Evolutionary conservation across 139 green algal species (phyloP).

Genomic region (Limnomonas spitsbergensis): DNA sequence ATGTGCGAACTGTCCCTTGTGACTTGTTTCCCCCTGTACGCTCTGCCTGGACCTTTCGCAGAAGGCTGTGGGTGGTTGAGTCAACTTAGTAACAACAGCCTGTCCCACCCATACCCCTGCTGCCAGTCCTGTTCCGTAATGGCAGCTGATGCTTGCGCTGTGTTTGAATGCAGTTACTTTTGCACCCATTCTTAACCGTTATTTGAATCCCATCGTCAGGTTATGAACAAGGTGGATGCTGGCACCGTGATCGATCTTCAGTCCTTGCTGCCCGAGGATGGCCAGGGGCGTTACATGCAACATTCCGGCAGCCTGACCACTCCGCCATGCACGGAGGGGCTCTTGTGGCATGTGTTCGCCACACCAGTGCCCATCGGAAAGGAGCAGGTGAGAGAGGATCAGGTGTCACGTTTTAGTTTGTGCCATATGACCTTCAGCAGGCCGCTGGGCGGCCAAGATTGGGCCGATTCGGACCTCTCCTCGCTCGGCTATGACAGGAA

Average conservation of each 20-base stretch:
- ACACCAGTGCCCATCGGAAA: constrained; percentile 17
- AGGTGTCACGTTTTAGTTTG: background rate
- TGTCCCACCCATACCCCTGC: too few relatives aligned
- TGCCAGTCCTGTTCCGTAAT: background rate
- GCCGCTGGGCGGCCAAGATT: too few relatives aligned
- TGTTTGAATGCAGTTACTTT: background rate
- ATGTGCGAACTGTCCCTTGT: too few relatives aligned
- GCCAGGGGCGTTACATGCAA: constrained; percentile 3
- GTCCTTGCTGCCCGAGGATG: background rate
- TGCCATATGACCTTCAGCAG: too few relatives aligned
- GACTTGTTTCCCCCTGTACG: too few relatives aligned
- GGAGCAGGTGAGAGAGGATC: constrained; percentile 26
- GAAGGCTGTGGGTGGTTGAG: too few relatives aligned
- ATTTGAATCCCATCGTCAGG: too few relatives aligned
- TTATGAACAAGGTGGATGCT: background rate
- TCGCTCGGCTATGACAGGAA: background rate
- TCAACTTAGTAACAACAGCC: too few relatives aligned
- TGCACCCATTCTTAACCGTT: background rate
- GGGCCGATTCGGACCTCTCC: too few relatives aligned
- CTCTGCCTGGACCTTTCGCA: too few relatives aligned
- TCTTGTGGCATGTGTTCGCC: constrained; percentile 54
- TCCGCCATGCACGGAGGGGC: constrained; percentile 56
- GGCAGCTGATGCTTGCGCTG: background rate
- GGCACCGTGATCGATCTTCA: background rate
- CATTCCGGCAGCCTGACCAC: constrained; percentile 54